A percentile compares a stretch with the other conserved stretches of the same genome.
Evolutionary conservation across 345 rosid species (phyloP).

Genomic region (Diplotaxis tenuifolia): DNA sequence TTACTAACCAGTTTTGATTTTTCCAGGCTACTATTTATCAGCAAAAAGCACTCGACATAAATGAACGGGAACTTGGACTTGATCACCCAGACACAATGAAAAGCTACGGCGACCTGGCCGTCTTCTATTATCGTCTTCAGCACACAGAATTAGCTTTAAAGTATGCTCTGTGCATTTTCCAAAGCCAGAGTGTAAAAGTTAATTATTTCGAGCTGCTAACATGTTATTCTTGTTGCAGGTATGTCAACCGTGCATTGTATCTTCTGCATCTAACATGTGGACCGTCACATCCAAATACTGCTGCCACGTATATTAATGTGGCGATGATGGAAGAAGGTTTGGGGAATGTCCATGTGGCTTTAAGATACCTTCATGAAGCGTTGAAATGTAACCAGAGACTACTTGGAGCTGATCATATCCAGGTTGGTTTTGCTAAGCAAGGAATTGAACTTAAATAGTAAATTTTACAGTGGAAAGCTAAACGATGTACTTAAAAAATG

Average conservation of each 20-base stretch:
- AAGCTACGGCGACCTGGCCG: slow-evolving; percentile 97
- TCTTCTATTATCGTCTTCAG: slow-evolving; percentile 96
- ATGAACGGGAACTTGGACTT: slow-evolving; percentile 98
- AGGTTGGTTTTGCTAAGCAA: slow-evolving; percentile 49
- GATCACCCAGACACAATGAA: slow-evolving; percentile 99
- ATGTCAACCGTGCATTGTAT: slow-evolving; percentile 90
- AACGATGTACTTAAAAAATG: not conserved
- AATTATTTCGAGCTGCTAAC: slow-evolving; percentile 14
- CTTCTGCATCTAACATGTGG: slow-evolving; percentile 95
- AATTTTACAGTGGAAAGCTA: not conserved
- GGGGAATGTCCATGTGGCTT: slow-evolving; percentile 95
- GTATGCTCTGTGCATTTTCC: slow-evolving; percentile 50
- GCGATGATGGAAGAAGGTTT: slow-evolving; percentile 99
- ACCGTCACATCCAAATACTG: slow-evolving; percentile 94
- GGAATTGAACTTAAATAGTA: not conserved
- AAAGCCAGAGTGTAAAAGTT: not conserved
- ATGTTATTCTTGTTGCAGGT: slow-evolving; percentile 49
- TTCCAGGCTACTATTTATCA: slow-evolving; percentile 91
- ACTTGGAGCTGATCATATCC: slow-evolving; percentile 96
- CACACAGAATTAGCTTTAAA: slow-evolving; percentile 93
- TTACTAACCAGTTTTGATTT: slow-evolving; percentile 30
- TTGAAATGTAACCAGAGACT: slow-evolving; percentile 95
- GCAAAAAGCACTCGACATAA: slow-evolving; percentile 93
- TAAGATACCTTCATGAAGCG: slow-evolving; percentile 95
- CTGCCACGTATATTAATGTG: slow-evolving; percentile 93